A percentile compares a stretch with the other conserved stretches of the same genome.
These are phyloP conservation scores for Chlamydomonas applanata DNA, from an alignment of 139 green algal species.

Conservation along the genomic window DNA sequence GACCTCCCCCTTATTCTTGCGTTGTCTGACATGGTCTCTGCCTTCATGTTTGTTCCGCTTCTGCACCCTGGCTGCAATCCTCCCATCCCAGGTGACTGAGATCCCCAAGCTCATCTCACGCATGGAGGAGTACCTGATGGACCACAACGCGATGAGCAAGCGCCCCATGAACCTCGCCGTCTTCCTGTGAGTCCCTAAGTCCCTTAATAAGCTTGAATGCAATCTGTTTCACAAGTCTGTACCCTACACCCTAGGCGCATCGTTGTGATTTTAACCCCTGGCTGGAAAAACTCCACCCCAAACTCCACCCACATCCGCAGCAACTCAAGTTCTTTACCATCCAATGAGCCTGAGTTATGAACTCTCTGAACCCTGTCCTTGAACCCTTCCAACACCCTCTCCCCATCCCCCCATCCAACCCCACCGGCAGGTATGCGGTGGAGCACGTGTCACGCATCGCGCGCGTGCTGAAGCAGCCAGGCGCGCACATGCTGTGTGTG, in stretches of 20 bases:
- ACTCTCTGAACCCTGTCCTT: background rate
- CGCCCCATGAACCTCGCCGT: constrained; percentile 76
- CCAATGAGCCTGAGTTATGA: background rate
- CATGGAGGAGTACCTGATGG: constrained; percentile 63
- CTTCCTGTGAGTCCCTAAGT: constrained; percentile 62
- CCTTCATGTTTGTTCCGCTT: too few species aligned
- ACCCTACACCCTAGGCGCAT: too few species aligned
- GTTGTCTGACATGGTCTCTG: too few species aligned
- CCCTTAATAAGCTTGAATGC: too few species aligned
- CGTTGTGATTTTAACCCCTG: too few species aligned
- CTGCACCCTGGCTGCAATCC: background rate
- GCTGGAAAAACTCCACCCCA: too few species aligned
- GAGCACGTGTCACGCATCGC: constrained; percentile 70
- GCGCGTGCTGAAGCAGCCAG: constrained; percentile 42
- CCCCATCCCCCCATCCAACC: background rate
- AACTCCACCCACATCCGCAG: too few species aligned
- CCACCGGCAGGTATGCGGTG: constrained; percentile 54
- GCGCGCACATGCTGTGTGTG: constrained; percentile 74
- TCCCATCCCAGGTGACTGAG: constrained; percentile 13
- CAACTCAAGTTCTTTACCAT: background rate
- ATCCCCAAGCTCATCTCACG: constrained; percentile 19
- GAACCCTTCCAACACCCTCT: background rate
- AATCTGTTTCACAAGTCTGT: too few species aligned
- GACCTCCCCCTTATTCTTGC: too few species aligned
- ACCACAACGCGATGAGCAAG: constrained; percentile 76